Conservation (phyloP, 108 stramenopile species). For the Cylindrotheca closterium region DNA sequence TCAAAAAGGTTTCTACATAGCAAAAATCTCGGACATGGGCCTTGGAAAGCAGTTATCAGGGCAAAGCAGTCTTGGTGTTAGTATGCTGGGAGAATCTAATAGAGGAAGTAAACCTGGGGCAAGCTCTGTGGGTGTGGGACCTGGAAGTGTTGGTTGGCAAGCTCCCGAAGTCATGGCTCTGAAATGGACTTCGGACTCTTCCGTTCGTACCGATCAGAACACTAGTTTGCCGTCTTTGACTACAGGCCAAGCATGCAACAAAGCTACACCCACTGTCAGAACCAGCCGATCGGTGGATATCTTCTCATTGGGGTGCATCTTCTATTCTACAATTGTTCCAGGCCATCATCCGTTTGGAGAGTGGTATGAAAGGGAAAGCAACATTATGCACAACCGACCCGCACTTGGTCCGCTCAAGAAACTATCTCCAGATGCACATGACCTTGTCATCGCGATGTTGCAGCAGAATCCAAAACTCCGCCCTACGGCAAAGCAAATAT, state of each 20-base stretch:
- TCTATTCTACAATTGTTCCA: constrained; percentile 85
- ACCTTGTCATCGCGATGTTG: constrained; percentile 87
- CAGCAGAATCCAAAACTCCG: constrained; percentile 68
- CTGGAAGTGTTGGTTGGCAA: constrained; percentile 95
- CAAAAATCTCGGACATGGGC: constrained; percentile 97
- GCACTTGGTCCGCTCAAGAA: constrained; percentile 52
- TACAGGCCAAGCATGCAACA: constrained; percentile 48
- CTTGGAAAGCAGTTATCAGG: constrained; percentile 91
- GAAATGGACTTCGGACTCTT: constrained; percentile 69
- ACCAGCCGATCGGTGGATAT: constrained; percentile 92
- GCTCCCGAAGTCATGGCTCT: constrained; percentile 93
- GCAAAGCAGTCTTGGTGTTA: constrained; percentile 89
- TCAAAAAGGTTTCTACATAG: constrained; percentile 68
- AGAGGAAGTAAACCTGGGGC: constrained; percentile 35
- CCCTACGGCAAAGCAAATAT: constrained; percentile 87
- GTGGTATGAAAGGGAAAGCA: constrained; percentile 96
- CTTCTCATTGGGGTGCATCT: constrained; percentile 96
- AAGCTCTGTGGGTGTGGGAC: constrained; percentile 69
- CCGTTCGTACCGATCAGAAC: constrained; percentile 29
- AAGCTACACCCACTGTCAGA: constrained; percentile 32
- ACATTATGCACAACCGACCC: constrained; percentile 88
- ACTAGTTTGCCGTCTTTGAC: constrained; percentile 26
- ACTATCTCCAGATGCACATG: constrained; percentile 75
- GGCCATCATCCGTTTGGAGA: constrained; percentile 95
- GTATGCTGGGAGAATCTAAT: constrained; percentile 68